Conservation (phyloP, 1,139 yeast genomes). For the Trichomonascaceae sp. region DNA sequence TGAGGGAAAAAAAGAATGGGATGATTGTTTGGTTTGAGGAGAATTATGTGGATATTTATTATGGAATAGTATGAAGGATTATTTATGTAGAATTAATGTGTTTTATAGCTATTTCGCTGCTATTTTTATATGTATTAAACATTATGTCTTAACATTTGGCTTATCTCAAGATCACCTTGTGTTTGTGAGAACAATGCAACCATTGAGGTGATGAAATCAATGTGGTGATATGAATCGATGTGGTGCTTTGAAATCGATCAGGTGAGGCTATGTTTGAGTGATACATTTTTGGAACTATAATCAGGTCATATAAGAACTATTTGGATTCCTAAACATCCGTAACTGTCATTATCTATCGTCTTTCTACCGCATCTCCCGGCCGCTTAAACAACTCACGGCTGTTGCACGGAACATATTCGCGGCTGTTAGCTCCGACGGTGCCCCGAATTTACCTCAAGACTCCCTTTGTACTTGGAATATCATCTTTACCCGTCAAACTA, state of each 20-base stretch:
- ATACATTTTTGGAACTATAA: no score
- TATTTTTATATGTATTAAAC: no score
- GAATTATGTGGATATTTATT: no score
- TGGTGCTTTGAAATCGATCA: no score
- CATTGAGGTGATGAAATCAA: not conserved
- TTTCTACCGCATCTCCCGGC: no score
- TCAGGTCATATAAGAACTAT: no score
- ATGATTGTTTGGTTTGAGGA: not conserved
- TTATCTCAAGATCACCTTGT: not conserved
- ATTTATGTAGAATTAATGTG: no score
- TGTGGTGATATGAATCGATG: no score
- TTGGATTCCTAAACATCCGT: no score
- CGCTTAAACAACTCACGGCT: no score
- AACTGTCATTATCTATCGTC: not conserved
- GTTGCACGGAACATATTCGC: no score
- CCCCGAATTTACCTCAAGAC: conserved; percentile 43
- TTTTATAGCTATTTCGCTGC: not conserved
- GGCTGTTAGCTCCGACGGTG: not conserved
- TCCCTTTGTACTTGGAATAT: conserved; percentile 95
- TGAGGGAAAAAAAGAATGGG: not conserved
- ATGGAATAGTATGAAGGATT: not conserved
- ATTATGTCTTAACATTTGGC: not conserved
- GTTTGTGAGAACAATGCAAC: not conserved
- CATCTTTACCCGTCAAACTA: conserved; percentile 75
- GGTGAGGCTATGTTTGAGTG: no score